These are phyloP conservation scores for Zalaria sp. DNA, from an alignment of 2,329 filamentous ascomycete genomes.

Conservation along the genomic window DNA sequence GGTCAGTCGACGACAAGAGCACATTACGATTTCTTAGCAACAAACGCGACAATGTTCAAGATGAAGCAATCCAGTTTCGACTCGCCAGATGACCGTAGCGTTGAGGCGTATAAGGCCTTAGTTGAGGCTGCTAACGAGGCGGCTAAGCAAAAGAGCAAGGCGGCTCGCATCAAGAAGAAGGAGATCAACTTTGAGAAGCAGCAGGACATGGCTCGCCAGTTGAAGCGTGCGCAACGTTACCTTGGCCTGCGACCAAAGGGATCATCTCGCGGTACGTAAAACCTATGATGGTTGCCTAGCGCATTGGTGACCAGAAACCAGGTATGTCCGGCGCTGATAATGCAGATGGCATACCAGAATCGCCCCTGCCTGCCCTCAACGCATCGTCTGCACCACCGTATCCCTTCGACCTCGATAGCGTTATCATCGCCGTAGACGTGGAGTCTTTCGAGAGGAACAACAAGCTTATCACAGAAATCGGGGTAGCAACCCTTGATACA, in stretches of 20 bases:
- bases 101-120: conserved; percentile 39
- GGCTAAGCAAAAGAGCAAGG: conserved; percentile 35
- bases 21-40: conserved; percentile 25
- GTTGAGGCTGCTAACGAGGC: conserved; percentile 38
- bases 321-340: not conserved
- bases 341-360: not conserved
- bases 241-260: conserved; percentile 47
- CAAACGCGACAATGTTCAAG: conserved; percentile 4
- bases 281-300: too few relatives aligned
- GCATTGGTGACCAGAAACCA: not conserved
- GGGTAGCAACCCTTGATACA: conserved; percentile 69
- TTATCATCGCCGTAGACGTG: conserved; percentile 70
- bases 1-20: conserved; percentile 38
- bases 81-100: conserved; percentile 17
- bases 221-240: conserved; percentile 54
- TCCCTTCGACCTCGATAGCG: conserved; percentile 36
- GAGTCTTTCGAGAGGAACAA: conserved; percentile 63
- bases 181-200: conserved; percentile 36
- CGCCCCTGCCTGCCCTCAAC: not conserved
- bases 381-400: conserved; percentile 34
- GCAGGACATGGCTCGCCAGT: conserved; percentile 37
- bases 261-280: not conserved
- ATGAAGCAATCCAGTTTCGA: conserved; percentile 2
- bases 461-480: conserved; percentile 66
- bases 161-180: conserved; percentile 33